Evolutionary conservation across 495 filamentous ascomycete species (phyloP).

Genomic region (Tuber calosporum): DNA sequence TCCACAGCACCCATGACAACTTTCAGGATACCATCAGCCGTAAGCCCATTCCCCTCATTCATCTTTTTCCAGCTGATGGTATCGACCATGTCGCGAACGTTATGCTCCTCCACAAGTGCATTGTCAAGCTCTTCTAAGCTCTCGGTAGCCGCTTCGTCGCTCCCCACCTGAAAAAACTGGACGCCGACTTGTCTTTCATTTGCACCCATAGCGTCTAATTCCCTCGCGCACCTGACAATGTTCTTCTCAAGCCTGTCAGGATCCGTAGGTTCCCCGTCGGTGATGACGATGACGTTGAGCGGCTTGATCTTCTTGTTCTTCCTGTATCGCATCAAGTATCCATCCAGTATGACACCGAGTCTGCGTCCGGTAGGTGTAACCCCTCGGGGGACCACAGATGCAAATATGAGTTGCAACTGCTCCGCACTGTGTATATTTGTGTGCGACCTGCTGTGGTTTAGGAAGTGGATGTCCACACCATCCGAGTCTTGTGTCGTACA

Average conservation of each 20-base stretch:
- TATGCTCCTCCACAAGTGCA: slow-evolving; percentile 52
- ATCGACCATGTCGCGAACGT: slow-evolving; percentile 86
- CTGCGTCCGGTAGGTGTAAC: slow-evolving; percentile 33
- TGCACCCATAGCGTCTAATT: slow-evolving; percentile 63
- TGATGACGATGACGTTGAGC: slow-evolving; percentile 89
- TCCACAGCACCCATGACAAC: slow-evolving; percentile 70
- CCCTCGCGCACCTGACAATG: slow-evolving; percentile 60
- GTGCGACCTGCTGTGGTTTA: slow-evolving; percentile 53
- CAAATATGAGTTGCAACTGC: slow-evolving; percentile 28
- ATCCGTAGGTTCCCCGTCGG: slow-evolving; percentile 79
- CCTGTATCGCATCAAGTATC: slow-evolving; percentile 26
- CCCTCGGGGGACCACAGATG: slow-evolving; percentile 21
- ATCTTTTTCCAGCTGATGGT: slow-evolving; percentile 66
- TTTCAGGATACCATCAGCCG: slow-evolving; percentile 71
- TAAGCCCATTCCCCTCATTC: slow-evolving; percentile 46
- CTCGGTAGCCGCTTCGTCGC: slow-evolving; percentile 56
- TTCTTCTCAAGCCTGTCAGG: slow-evolving; percentile 57
- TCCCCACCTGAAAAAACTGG: slow-evolving; percentile 95
- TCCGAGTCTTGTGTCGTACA: slow-evolving; percentile 76
- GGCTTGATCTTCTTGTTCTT: slow-evolving; percentile 53
- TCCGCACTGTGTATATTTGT: slow-evolving; percentile 10
- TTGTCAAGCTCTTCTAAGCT: slow-evolving; percentile 74
- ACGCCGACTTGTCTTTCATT: slow-evolving; percentile 82
- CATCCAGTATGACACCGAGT: slow-evolving; percentile 25
- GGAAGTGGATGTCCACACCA: slow-evolving; percentile 89